A percentile compares a stretch with the other conserved stretches of the same genome.
Evolutionary conservation across 768 basidiomycete genomes (phyloP).

Genomic region (Hericium erinaceus): DNA sequence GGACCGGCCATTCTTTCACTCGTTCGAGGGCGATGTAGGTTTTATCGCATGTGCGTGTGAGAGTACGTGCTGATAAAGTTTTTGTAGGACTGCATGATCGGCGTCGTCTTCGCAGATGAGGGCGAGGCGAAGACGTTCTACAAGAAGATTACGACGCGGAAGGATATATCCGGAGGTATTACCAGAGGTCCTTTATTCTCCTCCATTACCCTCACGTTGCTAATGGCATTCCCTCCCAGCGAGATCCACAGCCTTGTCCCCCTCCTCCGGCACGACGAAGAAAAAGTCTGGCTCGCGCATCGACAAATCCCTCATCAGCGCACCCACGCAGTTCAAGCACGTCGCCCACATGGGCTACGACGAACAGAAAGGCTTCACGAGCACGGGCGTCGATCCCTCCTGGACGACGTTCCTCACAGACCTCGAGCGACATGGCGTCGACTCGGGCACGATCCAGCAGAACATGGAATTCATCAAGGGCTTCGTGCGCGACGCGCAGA

Average conservation of each 20-base stretch:
- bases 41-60: neutral
- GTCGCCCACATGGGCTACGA: slow-evolving; percentile 96
- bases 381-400: slow-evolving; percentile 79
- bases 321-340: slow-evolving; percentile 73
- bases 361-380: slow-evolving; percentile 75
- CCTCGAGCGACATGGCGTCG: slow-evolving; percentile 58
- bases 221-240: slow-evolving; percentile 10
- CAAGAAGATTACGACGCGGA: slow-evolving; percentile 73
- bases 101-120: slow-evolving; percentile 84
- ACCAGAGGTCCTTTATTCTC: slow-evolving; percentile 21
- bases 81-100: slow-evolving; percentile 78
- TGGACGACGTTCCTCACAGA: slow-evolving; percentile 70
- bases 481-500: slow-evolving; percentile 47
- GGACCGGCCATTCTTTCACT: slow-evolving; percentile 87
- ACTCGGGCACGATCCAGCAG: slow-evolving; percentile 55
- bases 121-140: slow-evolving; percentile 73
- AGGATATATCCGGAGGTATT: slow-evolving; percentile 29
- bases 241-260: slow-evolving; percentile 34
- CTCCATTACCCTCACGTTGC: neutral
- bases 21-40: slow-evolving; percentile 87
- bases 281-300: slow-evolving; percentile 63
- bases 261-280: slow-evolving; percentile 35
- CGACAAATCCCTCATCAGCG: slow-evolving; percentile 89
- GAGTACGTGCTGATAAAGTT: neutral
- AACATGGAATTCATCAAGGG: slow-evolving; percentile 88